These are phyloP conservation scores for Phytophthora palmivora DNA, from an alignment of 352 stramenopile genomes.

Conservation along the genomic window DNA sequence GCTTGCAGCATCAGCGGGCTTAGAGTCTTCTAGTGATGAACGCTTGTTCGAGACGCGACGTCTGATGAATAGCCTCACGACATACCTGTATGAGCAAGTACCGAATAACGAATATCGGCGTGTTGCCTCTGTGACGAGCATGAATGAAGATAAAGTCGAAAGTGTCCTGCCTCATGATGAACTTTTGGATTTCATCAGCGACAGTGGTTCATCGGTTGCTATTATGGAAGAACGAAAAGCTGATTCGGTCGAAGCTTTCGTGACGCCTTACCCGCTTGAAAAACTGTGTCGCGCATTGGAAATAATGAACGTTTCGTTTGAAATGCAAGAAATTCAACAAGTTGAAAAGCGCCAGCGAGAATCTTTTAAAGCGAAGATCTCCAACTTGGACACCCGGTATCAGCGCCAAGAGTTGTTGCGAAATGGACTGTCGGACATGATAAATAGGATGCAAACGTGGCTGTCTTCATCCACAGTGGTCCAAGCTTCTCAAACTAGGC, in stretches of 20 bases:
- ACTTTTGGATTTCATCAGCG: constrained; percentile 37
- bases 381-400: constrained; percentile 36
- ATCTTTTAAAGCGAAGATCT: constrained; percentile 34
- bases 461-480: constrained; percentile 10
- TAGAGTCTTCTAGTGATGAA: constrained; percentile 34
- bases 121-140: constrained; percentile 18
- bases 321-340: constrained; percentile 54
- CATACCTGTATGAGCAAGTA: constrained; percentile 29
- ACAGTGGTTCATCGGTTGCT: constrained; percentile 47
- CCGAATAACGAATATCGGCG: constrained; percentile 11
- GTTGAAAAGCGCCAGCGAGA: constrained; percentile 26
- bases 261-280: constrained; percentile 39
- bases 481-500: constrained; percentile 5
- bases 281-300: constrained; percentile 59
- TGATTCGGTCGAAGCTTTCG: constrained; percentile 23
- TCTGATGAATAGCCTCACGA: constrained; percentile 27
- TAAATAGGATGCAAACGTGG: constrained; percentile 59
- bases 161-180: constrained; percentile 26
- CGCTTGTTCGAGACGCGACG: constrained; percentile 24
- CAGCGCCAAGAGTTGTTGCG: constrained; percentile 48
- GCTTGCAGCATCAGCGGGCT: constrained; percentile 32
- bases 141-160: constrained; percentile 17
- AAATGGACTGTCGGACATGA: constrained; percentile 33
- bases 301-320: constrained; percentile 57
- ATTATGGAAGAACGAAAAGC: constrained; percentile 41